Percentiles rank a stretch among this genome's conserved stretches.
phyloP scores from a whole-genome alignment of 495 filamentous ascomycete species.

The Lasiosphaeria ovina region DNA sequence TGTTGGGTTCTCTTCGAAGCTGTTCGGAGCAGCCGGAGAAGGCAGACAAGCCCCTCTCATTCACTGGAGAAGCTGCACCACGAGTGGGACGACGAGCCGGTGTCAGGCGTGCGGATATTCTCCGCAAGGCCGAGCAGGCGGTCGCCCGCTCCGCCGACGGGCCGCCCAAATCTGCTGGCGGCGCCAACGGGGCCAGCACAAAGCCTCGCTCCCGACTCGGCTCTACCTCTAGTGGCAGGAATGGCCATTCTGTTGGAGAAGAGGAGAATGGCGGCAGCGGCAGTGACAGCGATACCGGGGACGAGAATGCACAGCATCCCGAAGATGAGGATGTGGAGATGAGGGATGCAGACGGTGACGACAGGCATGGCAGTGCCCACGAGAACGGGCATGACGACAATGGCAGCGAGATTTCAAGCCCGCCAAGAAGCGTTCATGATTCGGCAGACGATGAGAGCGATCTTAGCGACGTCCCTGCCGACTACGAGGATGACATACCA shows the following conservation, averaged over 20 bases:
- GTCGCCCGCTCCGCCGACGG: constrained; percentile 42
- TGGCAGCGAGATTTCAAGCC: constrained; percentile 35
- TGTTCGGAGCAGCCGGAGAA: constrained; percentile 30
- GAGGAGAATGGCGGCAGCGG: constrained; percentile 17
- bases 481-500: constrained; percentile 47
- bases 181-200: constrained; percentile 1
- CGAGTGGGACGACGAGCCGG: constrained; percentile 36
- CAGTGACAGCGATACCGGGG: constrained; percentile 23
- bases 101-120: constrained; percentile 45
- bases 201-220: constrained; percentile 41
- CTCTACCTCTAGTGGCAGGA: constrained; percentile 42
- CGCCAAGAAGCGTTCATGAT: constrained; percentile 64
- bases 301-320: constrained; percentile 10
- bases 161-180: constrained; percentile 35
- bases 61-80: constrained; percentile 34
- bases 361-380: constrained; percentile 22
- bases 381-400: constrained; percentile 29
- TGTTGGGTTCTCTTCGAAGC: constrained; percentile 27
- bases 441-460: constrained; percentile 81
- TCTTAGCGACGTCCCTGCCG: constrained; percentile 64
- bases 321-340: constrained; percentile 15
- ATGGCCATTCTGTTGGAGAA: constrained; percentile 25
- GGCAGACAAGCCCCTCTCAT: constrained; percentile 39
- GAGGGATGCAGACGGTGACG: constrained; percentile 25
- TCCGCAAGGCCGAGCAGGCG: constrained; percentile 50